Evolutionary conservation across 2,329 filamentous ascomycete genomes (phyloP).

Genomic region (Sporothrix inflata): DNA sequence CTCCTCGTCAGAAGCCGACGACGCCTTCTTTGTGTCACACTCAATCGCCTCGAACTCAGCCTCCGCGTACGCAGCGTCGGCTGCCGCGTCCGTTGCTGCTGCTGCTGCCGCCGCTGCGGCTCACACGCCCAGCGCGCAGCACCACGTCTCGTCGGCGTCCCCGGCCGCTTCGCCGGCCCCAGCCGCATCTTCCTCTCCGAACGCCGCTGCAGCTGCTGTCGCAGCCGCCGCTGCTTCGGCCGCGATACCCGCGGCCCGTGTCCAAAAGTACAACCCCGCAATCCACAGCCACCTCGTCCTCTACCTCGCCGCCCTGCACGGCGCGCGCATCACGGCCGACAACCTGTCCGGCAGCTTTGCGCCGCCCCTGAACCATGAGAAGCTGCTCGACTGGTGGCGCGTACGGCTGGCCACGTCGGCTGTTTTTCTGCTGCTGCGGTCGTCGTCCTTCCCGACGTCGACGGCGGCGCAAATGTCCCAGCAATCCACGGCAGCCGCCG

Average conservation of each 20-base stretch:
- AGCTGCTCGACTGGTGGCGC: constrained; percentile 62
- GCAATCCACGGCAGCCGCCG: neutral
- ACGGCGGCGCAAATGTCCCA: neutral
- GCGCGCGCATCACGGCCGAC: constrained; percentile 61
- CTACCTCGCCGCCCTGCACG: constrained; percentile 62
- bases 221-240: neutral
- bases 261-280: constrained; percentile 47
- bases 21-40: constrained; percentile 2
- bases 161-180: neutral
- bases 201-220: neutral
- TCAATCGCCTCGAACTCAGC: neutral
- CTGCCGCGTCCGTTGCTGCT: constrained; percentile 1
- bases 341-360: constrained; percentile 61
- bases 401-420: constrained; percentile 53
- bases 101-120: neutral
- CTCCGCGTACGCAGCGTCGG: constrained; percentile 2
- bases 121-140: neutral
- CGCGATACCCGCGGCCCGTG: neutral
- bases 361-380: constrained; percentile 60
- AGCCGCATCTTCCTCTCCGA: neutral
- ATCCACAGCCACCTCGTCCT: constrained; percentile 57
- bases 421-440: constrained; percentile 56
- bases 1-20: neutral
- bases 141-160: neutral
- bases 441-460: constrained; percentile 35